Evolutionary conservation across 2,329 filamentous ascomycete species (phyloP).

Genomic region (Claviceps africana): DNA sequence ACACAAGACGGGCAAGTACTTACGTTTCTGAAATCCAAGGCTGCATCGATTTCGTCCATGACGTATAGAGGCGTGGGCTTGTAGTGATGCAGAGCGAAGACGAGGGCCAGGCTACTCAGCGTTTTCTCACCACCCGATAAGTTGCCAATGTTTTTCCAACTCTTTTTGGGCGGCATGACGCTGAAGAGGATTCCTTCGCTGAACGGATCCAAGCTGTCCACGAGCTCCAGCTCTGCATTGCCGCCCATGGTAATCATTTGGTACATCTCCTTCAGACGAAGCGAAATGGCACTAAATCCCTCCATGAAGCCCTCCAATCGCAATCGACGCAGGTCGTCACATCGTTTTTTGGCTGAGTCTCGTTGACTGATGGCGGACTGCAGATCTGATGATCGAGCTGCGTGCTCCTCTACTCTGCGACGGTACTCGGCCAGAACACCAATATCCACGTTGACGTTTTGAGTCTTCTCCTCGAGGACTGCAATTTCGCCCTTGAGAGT

Average conservation of each 20-base stretch:
- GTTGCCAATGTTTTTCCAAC: constrained; percentile 98
- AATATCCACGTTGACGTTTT: constrained; percentile 77
- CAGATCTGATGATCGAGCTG: constrained; percentile 69
- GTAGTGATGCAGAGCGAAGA: constrained; percentile 97
- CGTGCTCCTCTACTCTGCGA: constrained; percentile 70
- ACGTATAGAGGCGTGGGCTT: constrained; percentile 96
- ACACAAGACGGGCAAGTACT: constrained; percentile 27
- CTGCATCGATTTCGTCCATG: constrained; percentile 99
- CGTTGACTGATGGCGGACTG: constrained; percentile 62
- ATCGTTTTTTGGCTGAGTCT: constrained; percentile 79
- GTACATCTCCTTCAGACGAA: constrained; percentile 98
- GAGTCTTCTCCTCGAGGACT: constrained; percentile 53
- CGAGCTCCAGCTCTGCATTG: constrained; percentile 92
- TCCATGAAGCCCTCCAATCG: constrained; percentile 97
- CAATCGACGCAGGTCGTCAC: constrained; percentile 79
- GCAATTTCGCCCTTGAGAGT: constrained; percentile 48
- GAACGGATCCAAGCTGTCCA: constrained; percentile 92
- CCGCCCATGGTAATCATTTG: constrained; percentile 99
- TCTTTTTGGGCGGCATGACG: constrained; percentile 99
- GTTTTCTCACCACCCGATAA: constrained; percentile 96
- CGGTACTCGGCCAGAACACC: constrained; percentile 81
- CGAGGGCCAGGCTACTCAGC: constrained; percentile 76
- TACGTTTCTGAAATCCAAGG: constrained; percentile 93
- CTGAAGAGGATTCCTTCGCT: constrained; percentile 93
- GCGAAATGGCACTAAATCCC: constrained; percentile 84